Base-by-base conservation (phyloP, 345 rosid species). In the Trapa bicornis region DNA sequence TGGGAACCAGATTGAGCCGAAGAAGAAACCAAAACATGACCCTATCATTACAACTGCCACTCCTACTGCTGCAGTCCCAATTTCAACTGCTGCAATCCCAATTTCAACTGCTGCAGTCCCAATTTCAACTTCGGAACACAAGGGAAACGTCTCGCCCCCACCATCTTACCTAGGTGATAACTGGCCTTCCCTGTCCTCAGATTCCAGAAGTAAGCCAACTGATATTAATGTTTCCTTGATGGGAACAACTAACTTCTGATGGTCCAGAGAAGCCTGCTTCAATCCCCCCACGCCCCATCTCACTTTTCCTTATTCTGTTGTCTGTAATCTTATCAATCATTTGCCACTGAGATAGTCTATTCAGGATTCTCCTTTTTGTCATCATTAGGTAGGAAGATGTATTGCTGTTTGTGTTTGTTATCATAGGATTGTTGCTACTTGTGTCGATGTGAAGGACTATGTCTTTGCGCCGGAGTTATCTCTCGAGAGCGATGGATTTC, bases 1-100 rank as follows among this genome's bases (percentile, higher is more conserved):
- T 0, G 86, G 85, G 68, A 76, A 83, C 73, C 97, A 85, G 41
- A 94, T 79, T 7, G 90, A 92, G 68, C 89, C 83, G 64, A 83
- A 79, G 75, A 89, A 78, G 79, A 82, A 83, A 65, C 80, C 73
- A 65, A 86, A 88, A 71, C 75, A 76, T 4, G 82, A 77, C 48
- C 41, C 29, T 22, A 22, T 79, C 50, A 43, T 75, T 22, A 73
- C 88, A 4, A 50, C 77, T 7, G 72, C 77, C n/a, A 52, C 71
- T 12, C 73, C 83, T 9, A 74, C 77, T 16, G 67, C 73, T 17
- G 71, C 72, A 0, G 47, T 81, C 65, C 81, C 85, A 0, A 78
- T 74, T 33, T 70, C 88, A 1, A 74, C 61, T 38, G 75, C 81
- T 41, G 29, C 29, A 22, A 22, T 22, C 29, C 29, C 29, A 22